These are phyloP conservation scores for Kwoniella dendrophila DNA, from an alignment of 768 basidiomycete species.

Conservation along the genomic window DNA sequence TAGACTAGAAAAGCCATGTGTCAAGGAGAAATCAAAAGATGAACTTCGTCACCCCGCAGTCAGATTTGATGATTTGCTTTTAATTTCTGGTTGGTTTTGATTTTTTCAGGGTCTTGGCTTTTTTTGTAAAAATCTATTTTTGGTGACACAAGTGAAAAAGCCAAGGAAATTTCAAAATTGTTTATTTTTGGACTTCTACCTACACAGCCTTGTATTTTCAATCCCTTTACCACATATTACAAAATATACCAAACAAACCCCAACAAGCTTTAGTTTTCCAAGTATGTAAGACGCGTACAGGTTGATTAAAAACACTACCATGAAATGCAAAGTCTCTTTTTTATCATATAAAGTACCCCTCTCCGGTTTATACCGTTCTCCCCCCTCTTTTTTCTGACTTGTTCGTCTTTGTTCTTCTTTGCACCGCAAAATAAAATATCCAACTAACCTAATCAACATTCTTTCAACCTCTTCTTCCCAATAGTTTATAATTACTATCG, in stretches of 20 bases:
- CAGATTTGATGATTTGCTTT: not conserved
- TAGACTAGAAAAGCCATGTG: too few species aligned
- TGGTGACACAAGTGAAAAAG: not conserved
- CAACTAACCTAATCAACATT: slow-evolving; percentile 2
- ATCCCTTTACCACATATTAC: not conserved
- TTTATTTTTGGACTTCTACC: slow-evolving; percentile 13
- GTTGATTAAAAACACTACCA: not conserved
- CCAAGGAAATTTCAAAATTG: not conserved
- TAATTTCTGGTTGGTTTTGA: not conserved
- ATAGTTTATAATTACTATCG: not conserved
- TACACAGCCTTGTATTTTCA: slow-evolving; percentile 4
- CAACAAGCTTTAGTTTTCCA: not conserved
- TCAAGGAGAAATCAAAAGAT: too few species aligned
- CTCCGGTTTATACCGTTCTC: too few species aligned
- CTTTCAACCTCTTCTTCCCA: slow-evolving; percentile 2
- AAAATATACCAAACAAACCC: not conserved
- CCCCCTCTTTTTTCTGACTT: not conserved
- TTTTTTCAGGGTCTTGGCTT: not conserved
- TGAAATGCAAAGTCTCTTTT: not conserved
- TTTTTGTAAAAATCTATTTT: not conserved
- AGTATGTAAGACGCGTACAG: not conserved
- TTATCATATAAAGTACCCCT: too few species aligned
- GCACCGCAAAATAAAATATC: slow-evolving; percentile 14
- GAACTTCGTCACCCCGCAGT: not conserved
- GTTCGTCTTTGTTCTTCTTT: slow-evolving; percentile 12